Evolutionary conservation across 371 early-diverging fungal species (phyloP).

Genomic region (Fennellomyces sp.): DNA sequence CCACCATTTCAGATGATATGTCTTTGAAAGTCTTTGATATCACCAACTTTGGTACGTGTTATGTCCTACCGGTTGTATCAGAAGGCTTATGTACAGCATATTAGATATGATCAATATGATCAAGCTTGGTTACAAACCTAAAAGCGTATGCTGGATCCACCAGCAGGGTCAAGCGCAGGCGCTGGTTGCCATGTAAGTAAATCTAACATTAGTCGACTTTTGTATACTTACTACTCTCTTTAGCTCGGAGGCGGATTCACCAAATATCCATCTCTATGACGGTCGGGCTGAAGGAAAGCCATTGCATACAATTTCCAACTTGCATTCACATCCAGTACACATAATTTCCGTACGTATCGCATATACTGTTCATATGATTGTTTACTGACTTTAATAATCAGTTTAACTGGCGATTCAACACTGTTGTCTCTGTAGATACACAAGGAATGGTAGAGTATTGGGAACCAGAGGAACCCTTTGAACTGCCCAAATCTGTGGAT

Average conservation of each 20-base stretch:
- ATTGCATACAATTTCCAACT: conserved; percentile 60
- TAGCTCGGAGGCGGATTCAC: conserved; percentile 76
- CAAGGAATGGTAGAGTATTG: conserved; percentile 95
- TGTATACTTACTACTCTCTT: not conserved
- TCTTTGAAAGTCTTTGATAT: conserved; percentile 93
- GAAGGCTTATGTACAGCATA: not conserved
- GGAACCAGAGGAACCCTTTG: conserved; percentile 72
- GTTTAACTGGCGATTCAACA: conserved; percentile 77
- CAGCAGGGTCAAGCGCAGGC: conserved; percentile 83
- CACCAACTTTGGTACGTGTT: conserved; percentile 85
- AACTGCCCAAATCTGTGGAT: conserved; percentile 62
- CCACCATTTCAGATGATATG: conserved; percentile 85
- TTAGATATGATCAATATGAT: conserved; percentile 97
- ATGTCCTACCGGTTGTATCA: not conserved
- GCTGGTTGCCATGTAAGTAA: conserved; percentile 72
- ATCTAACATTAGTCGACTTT: not conserved
- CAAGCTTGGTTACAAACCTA: conserved; percentile 76
- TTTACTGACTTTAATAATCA: not conserved
- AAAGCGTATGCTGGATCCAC: conserved; percentile 85
- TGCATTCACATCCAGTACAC: conserved; percentile 80
- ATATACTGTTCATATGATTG: not conserved
- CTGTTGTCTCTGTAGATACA: conserved; percentile 82
- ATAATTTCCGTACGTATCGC: conserved; percentile 62
- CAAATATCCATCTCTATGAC: conserved; percentile 82
- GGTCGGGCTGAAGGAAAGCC: conserved; percentile 72